phyloP scores from a whole-genome alignment of 768 basidiomycete species.

The Epithele typhae region DNA sequence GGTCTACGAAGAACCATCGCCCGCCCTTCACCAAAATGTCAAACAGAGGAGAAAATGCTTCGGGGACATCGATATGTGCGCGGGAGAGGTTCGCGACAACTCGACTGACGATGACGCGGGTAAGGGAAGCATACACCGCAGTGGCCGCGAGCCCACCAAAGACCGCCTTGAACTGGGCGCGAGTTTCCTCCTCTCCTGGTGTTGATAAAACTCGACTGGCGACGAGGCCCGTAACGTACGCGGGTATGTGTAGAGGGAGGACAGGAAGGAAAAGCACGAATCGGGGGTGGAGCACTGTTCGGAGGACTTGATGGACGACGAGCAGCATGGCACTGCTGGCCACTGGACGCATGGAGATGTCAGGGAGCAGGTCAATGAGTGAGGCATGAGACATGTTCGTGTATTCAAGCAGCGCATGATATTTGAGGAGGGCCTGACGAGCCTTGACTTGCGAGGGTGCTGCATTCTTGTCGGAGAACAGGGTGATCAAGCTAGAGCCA shows the following conservation, averaged over 20 bases:
- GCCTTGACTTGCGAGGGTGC: slow-evolving; percentile 52
- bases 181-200: slow-evolving; percentile 84
- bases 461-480: slow-evolving; percentile 64
- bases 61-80: no score
- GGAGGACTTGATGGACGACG: slow-evolving; percentile 67
- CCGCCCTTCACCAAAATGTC: background rate
- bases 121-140: slow-evolving; percentile 10
- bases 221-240: slow-evolving; percentile 72
- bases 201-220: slow-evolving; percentile 56
- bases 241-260: slow-evolving; percentile 74
- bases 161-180: slow-evolving; percentile 93
- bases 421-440: slow-evolving; percentile 69
- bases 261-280: slow-evolving; percentile 88
- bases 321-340: slow-evolving; percentile 72
- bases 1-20: slow-evolving; percentile 6
- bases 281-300: slow-evolving; percentile 59
- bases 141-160: slow-evolving; percentile 44
- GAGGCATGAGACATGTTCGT: slow-evolving; percentile 74
- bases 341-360: slow-evolving; percentile 60
- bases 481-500: slow-evolving; percentile 78
- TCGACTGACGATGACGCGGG: slow-evolving; percentile 3
- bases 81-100: no score
- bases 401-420: slow-evolving; percentile 78
- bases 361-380: slow-evolving; percentile 69
- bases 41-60: no score